Base-by-base conservation (phyloP, 1,284 basidiomycete species). In the Schizophyllum amplum region DNA sequence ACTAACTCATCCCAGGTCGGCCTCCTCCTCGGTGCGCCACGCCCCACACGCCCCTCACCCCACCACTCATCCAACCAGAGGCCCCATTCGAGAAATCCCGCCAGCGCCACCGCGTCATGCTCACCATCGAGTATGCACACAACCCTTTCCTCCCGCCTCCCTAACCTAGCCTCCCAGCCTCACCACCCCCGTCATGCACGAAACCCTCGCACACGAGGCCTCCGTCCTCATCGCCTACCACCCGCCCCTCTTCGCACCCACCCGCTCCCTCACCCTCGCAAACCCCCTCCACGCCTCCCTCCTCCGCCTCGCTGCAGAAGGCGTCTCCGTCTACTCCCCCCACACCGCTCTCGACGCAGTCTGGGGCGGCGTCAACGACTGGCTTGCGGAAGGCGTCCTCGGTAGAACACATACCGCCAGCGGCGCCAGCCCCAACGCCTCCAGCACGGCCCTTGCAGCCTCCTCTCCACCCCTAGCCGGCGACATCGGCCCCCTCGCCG, bases 311-410 rank as follows among this genome's bases (percentile, higher is more conserved):
- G 86, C 86, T 0, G 86, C 90, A 0, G 78, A 83, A 4, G 94
- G 94, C 0, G 86, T 97, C 58, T 91, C 87, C 15, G 78, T 98
- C 2, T 98, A 92, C 72, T 81, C 80, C 46, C 94, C 94, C 0
- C 95, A 98, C 70, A 93, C 91, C 0, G 82, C 90, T 1, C 77
- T 97, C 13, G 95, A 98, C 69, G 82, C 75, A 13, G 85, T 91
- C 1, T 80, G 79, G 55, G 91, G 84, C 13, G 94, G 94, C 0
- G 84, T 98, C 62, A 95, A 95, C 66, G 89, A 91, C 69, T 92
- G 88, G 87, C 72, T 94, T 54, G 85, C 82, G 1, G 65, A 77
- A 52, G 77, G 79, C 57, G 60, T 71, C 24, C 61, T 70, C 50
- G 70, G 64, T 20, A 21, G 48, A 11, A 11, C 15, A 9, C 13